Evolutionary conservation across 1,139 yeast species (phyloP), one percentile per base, ranked within the genome.

Genomic region (Candida frijolesensis): DNA sequence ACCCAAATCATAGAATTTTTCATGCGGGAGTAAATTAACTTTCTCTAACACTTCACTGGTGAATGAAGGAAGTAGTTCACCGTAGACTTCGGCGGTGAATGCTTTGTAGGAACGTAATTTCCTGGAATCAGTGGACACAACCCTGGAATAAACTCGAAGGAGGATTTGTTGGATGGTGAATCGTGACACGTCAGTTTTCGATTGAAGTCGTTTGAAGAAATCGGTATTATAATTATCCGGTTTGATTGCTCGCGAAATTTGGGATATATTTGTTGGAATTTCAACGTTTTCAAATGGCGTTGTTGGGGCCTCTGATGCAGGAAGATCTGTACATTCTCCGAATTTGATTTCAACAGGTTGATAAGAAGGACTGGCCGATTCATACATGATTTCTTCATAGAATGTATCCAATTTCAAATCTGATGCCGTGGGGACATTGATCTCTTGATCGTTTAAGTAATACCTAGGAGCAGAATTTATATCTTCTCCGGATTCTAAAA

Each of bases 11-110:
- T 91, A 84, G 61, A 90, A 91, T 22, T 76, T 79, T 47, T 82
- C 80, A 1, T 68, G 67, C 1, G 84, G 76, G 33, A 70, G 66
- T 46, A 90, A 71, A 1, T 74, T 76, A 41, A 91, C 87, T 61
- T 88, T 82, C 4, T 80, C 72, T 58, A 87, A 83, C 1, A 89
- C 86, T 57, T 79, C 83, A 47, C 90, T 79, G 38, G 89, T 76
- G 60, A 91, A 89, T 4, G 80, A 75, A 0, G 97, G 97, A 61
- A 92, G 73, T 50, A 92, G 71, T 67, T 92, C 98, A 3, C 98
- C 98, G 63, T 92, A 92, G 0, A 90, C 97, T 61, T 85, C 89
- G 54, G 89, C 92, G 3, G 97, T 89, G 63, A 91, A 91, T 0
- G 97, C 96, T 61, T 85, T 84, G 64, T 91, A 91, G 3, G 82